These are phyloP conservation scores for Citeromyces matritensis DNA, from an alignment of 805 yeast species.

Conservation along the genomic window DNA sequence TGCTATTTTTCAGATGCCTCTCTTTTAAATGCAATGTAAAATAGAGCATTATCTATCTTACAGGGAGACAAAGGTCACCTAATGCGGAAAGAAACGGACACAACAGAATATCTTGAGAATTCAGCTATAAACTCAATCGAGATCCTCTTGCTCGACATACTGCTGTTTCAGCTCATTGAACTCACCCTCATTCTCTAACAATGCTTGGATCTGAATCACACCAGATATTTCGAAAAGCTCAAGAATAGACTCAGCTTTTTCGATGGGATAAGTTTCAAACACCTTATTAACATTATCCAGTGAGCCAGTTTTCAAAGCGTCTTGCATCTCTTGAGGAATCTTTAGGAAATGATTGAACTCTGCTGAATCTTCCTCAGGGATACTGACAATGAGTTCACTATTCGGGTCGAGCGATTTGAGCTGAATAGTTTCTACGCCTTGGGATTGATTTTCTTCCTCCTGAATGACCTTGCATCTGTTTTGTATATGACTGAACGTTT, in stretches of 20 bases:
- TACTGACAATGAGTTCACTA: slow-evolving; percentile 52
- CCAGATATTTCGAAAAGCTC: slow-evolving; percentile 68
- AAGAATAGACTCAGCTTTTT: slow-evolving; percentile 67
- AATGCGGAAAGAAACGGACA: too few relatives aligned
- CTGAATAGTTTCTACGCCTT: slow-evolving; percentile 65
- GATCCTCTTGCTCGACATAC: slow-evolving; percentile 13
- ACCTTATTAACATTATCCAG: slow-evolving; percentile 75
- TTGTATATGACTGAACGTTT: slow-evolving; percentile 63
- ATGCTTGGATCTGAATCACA: slow-evolving; percentile 69
- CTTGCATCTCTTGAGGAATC: slow-evolving; percentile 48
- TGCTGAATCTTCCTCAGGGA: slow-evolving; percentile 46
- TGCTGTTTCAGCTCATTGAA: slow-evolving; percentile 39
- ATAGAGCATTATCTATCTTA: too few relatives aligned
- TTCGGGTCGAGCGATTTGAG: slow-evolving; percentile 78
- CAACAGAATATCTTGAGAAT: too few relatives aligned
- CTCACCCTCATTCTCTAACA: slow-evolving; percentile 59
- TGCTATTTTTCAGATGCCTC: too few relatives aligned
- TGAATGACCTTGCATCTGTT: slow-evolving; percentile 56
- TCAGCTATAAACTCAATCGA: too few relatives aligned
- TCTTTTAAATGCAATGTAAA: too few relatives aligned
- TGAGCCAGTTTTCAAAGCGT: slow-evolving; percentile 56
- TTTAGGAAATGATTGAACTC: slow-evolving; percentile 39
- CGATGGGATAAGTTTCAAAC: slow-evolving; percentile 56
- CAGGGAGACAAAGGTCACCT: too few relatives aligned
- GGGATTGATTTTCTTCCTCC: slow-evolving; percentile 17